Evolutionary conservation across 2,329 filamentous ascomycete genomes (phyloP).

Genomic region (Cadophora luteo-olivacea): DNA sequence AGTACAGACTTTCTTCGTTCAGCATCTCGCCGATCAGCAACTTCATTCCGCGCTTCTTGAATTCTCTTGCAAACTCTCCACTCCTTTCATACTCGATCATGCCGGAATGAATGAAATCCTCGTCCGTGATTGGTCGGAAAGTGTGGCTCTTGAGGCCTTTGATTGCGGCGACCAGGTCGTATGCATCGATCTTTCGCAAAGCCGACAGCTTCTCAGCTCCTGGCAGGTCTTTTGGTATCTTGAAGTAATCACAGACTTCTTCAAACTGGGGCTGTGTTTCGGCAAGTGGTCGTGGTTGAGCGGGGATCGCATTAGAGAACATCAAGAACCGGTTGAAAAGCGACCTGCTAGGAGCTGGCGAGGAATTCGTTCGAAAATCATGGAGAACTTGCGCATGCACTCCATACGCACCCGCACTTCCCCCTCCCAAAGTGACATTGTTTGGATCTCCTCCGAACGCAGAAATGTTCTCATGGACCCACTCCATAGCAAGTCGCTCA

Average conservation of each 20-base stretch:
- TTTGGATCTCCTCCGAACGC: conserved; percentile 49
- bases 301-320: conserved; percentile 54
- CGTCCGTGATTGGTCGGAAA: conserved; percentile 53
- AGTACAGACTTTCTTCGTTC: conserved; percentile 53
- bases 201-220: conserved; percentile 44
- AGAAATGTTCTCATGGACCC: conserved; percentile 56
- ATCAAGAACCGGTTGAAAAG: conserved; percentile 50
- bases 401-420: conserved; percentile 52
- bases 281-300: conserved; percentile 49
- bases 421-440: conserved; percentile 53
- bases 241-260: conserved; percentile 49
- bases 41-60: conserved; percentile 45
- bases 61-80: conserved; percentile 48
- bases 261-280: conserved; percentile 51
- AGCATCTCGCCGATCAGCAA: conserved; percentile 52
- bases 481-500: conserved; percentile 56
- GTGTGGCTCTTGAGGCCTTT: conserved; percentile 52
- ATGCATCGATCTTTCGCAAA: conserved; percentile 44
- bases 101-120: conserved; percentile 48
- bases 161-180: conserved; percentile 46
- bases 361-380: neutral
- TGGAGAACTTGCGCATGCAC: conserved; percentile 24
- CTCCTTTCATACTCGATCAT: conserved; percentile 49
- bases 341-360: neutral
- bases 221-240: conserved; percentile 37